A percentile compares a stretch with the other conserved stretches of the same genome.
These are phyloP conservation scores for Discostella pseudostelligera DNA, from an alignment of 108 stramenopile species.

Conservation along the genomic window DNA sequence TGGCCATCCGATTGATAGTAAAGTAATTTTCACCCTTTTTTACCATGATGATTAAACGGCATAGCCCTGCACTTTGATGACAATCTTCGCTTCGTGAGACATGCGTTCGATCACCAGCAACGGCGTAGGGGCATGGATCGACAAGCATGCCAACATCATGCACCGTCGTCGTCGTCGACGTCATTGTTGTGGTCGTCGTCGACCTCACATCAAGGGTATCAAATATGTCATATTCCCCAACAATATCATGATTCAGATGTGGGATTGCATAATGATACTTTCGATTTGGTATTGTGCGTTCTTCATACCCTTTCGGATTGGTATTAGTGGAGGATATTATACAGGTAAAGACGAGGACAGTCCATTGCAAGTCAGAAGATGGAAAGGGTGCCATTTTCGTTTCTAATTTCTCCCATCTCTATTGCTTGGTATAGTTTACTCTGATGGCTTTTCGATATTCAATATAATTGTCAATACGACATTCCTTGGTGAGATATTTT, in stretches of 20 bases:
- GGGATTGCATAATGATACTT: slow-evolving; percentile 50
- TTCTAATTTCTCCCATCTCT: slow-evolving; percentile 14
- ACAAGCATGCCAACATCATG: neutral
- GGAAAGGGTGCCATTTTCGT: no score
- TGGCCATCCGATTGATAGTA: no score
- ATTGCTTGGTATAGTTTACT: slow-evolving; percentile 21
- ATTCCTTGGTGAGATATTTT: slow-evolving; percentile 32
- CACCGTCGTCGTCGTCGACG: neutral
- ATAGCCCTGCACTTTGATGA: no score
- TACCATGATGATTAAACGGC: no score
- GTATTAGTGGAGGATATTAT: slow-evolving; percentile 46
- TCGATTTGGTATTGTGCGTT: slow-evolving; percentile 37
- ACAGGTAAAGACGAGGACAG: slow-evolving; percentile 10
- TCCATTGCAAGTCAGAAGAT: slow-evolving; percentile 8
- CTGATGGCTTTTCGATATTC: slow-evolving; percentile 35
- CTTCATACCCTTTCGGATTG: slow-evolving; percentile 43
- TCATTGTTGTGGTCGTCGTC: neutral
- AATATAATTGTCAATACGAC: slow-evolving; percentile 35
- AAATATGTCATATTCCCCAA: slow-evolving; percentile 48
- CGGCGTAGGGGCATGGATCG: neutral
- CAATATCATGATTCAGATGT: slow-evolving; percentile 25
- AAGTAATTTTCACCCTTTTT: no score
- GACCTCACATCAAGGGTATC: slow-evolving; percentile 18
- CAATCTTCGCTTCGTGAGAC: no score
- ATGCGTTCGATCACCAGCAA: no score